Conservation (phyloP, 768 basidiomycete genomes). For the Macrolepiota albuminosa region DNA sequence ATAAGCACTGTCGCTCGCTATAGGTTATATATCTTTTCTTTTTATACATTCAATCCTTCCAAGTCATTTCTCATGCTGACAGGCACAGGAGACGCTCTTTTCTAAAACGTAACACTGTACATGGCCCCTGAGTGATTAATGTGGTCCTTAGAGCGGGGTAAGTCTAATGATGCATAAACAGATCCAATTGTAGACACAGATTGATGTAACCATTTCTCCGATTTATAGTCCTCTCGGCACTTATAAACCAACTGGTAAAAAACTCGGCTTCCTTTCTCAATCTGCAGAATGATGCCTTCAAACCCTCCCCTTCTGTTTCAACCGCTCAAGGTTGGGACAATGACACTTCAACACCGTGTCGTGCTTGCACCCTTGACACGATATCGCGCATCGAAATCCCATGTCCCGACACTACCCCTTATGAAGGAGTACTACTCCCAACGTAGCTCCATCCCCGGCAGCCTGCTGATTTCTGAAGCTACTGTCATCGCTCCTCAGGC, state of each 20-base stretch:
- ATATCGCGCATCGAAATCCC: conserved; percentile 10
- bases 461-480: conserved; percentile 50
- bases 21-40: too few relatives aligned
- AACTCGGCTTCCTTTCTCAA: neutral
- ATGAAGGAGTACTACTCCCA: conserved; percentile 42
- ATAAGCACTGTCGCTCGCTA: too few relatives aligned
- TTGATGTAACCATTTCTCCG: neutral
- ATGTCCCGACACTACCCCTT: conserved; percentile 29
- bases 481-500: conserved; percentile 41
- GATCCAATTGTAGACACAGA: neutral
- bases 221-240: neutral
- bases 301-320: neutral
- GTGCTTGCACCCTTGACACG: conserved; percentile 9
- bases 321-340: conserved; percentile 1
- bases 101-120: too few relatives aligned
- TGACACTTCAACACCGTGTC: conserved; percentile 3
- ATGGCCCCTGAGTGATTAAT: too few relatives aligned
- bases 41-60: too few relatives aligned
- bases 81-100: too few relatives aligned
- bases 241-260: neutral
- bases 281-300: neutral
- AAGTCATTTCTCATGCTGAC: too few relatives aligned
- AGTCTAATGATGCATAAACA: too few relatives aligned
- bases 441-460: conserved; percentile 39
- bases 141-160: too few relatives aligned